phyloP scores from a whole-genome alignment of 257 asterid genomes.

The Salvia miltiorrhiza region DNA sequence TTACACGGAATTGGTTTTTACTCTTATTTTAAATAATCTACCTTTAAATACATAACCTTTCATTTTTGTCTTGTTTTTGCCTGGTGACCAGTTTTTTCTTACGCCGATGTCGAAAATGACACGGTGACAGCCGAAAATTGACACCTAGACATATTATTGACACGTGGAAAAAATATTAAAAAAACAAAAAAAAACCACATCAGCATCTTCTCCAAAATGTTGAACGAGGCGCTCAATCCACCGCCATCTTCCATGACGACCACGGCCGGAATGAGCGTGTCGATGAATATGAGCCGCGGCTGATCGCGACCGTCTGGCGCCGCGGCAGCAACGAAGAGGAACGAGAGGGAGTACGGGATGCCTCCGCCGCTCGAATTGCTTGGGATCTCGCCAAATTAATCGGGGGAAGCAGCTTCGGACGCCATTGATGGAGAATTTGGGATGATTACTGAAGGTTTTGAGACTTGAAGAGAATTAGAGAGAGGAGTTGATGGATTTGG shows the following conservation, averaged over 20 bases:
- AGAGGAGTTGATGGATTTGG: not conserved
- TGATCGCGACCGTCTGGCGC: conserved; percentile 15
- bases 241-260: conserved; percentile 23
- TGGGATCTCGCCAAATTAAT: conserved; percentile 10
- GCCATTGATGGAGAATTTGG: conserved; percentile 30
- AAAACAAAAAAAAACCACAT: too few relatives aligned
- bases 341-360: conserved; percentile 30
- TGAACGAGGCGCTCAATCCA: conserved; percentile 15
- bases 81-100: too few relatives aligned
- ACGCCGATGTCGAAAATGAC: too few relatives aligned
- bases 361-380: conserved; percentile 35
- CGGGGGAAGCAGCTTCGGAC: conserved; percentile 5
- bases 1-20: too few relatives aligned
- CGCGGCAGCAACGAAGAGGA: conserved; percentile 26
- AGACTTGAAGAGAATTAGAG: not conserved
- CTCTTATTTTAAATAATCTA: too few relatives aligned
- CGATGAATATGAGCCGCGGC: conserved; percentile 35
- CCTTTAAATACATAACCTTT: too few relatives aligned
- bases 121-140: too few relatives aligned
- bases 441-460: not conserved
- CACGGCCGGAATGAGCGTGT: conserved; percentile 41
- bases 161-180: too few relatives aligned
- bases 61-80: too few relatives aligned
- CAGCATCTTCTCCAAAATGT: too few relatives aligned
- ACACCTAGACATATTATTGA: too few relatives aligned